Conservation (phyloP, 345 rosid genomes). For the Syzygium jambos region DNA sequence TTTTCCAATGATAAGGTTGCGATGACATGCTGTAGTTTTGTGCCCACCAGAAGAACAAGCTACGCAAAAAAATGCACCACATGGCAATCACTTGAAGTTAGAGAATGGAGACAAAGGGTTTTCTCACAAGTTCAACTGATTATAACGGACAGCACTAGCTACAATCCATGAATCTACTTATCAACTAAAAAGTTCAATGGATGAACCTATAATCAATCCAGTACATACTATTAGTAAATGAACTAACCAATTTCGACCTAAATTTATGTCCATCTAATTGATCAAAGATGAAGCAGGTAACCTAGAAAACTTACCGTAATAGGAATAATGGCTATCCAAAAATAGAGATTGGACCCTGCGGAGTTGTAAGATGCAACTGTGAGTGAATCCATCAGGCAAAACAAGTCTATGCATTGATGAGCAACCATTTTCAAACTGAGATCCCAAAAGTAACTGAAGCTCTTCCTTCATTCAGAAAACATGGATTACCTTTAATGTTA, state of each 20-base stretch:
- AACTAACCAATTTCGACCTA: background rate
- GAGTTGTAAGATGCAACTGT: background rate
- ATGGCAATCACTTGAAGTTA: background rate
- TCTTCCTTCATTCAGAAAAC: background rate
- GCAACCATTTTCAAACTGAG: background rate
- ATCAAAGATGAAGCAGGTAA: background rate
- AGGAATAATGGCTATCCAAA: slow-evolving; percentile 95
- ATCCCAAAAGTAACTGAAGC: background rate
- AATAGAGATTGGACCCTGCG: slow-evolving; percentile 92
- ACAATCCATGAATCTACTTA: background rate
- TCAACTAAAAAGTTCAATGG: background rate
- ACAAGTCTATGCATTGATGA: background rate
- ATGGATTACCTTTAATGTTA: slow-evolving; percentile 64
- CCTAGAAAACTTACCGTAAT: slow-evolving; percentile 43
- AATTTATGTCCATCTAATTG: background rate
- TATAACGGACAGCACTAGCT: background rate
- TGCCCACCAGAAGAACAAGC: slow-evolving; percentile 78
- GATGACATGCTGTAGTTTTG: slow-evolving; percentile 85
- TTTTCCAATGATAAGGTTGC: slow-evolving; percentile 81
- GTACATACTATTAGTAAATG: background rate
- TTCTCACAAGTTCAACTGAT: background rate
- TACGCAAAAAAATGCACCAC: slow-evolving; percentile 11
- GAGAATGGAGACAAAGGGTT: background rate
- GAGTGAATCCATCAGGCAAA: background rate
- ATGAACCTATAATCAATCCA: background rate